Evolutionary conservation across 2,329 filamentous ascomycete genomes (phyloP), one percentile per base, ranked within the genome.

Genomic region (Zymoseptoria brevis): DNA sequence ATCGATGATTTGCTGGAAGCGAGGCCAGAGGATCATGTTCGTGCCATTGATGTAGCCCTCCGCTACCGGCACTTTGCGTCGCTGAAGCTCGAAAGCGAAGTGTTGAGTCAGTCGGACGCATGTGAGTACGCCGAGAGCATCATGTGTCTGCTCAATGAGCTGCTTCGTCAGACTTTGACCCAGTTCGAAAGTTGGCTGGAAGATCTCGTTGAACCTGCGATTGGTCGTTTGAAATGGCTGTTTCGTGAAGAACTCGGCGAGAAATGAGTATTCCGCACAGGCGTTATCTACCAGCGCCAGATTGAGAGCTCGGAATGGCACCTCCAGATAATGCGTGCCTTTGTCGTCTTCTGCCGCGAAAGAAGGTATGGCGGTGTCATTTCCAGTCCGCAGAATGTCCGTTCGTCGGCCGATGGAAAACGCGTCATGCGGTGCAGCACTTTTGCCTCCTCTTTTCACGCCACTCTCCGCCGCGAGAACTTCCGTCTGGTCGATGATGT

Each of bases 21-120:
- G 87, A 7, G 94, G 94, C 94, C 94, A 99, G 5, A 99, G 83
- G 2, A 94, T 83, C 90, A 99, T 99, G 70, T 88, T 92, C 4
- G 90, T 96, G 52, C 86, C 92, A 72, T 99, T 99, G 71, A 96
- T 87, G 72, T 99, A 99, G 48, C 85, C 82, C 70, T 99, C 94
- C 1, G 90, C 86, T 4, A 90, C 87, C 0, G 94, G 94, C 0
- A 97, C 85, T 71, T 95, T 93, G 57, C 93, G 86, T 9, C 93
- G 84, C 74, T 99, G 94, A 35, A 97, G 81, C 74, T 96, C 90
- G 71, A 99, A 99, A 16, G 94, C 92, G 60, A 93, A 87, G 66
- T 94, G 90, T 71, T 97, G 94, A 67, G 96, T 99, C 16, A 99
- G 76, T 5, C 94, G 86, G 30, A 99, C 92, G 70, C 90, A 94